phyloP scores from a whole-genome alignment of 2,329 filamentous ascomycete species.

The Claviceps sp. region DNA sequence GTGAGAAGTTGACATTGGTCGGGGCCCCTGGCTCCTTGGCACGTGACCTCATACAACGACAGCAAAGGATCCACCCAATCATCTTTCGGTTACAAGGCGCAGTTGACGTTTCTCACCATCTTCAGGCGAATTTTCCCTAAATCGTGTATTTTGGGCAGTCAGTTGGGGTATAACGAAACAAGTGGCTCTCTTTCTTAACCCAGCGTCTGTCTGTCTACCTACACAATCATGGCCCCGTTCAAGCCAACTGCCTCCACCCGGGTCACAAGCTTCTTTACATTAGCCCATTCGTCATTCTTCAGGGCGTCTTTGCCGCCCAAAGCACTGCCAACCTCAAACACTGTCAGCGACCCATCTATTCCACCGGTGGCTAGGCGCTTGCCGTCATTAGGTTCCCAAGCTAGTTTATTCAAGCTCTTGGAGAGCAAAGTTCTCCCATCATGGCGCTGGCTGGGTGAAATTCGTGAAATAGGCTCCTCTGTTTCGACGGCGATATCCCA shows the following conservation, averaged over 20 bases:
- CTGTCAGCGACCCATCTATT: slow-evolving; percentile 76
- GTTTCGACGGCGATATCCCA: slow-evolving; percentile 92
- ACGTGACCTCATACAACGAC: too few relatives aligned
- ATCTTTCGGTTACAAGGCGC: too few relatives aligned
- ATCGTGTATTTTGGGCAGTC: too few relatives aligned
- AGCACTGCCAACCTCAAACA: slow-evolving; percentile 81
- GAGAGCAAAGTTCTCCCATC: slow-evolving; percentile 57
- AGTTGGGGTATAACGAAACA: too few relatives aligned
- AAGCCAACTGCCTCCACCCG: slow-evolving; percentile 52
- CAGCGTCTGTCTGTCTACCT: neutral
- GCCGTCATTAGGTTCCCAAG: slow-evolving; percentile 86
- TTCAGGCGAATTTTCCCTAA: too few relatives aligned
- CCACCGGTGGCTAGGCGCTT: slow-evolving; percentile 80
- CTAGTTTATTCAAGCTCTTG: slow-evolving; percentile 83
- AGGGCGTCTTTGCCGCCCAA: slow-evolving; percentile 74
- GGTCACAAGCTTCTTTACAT: slow-evolving; percentile 77
- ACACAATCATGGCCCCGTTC: slow-evolving; percentile 27
- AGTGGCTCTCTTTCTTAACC: too few relatives aligned
- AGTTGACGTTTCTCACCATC: too few relatives aligned
- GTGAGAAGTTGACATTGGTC: too few relatives aligned
- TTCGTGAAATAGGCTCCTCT: slow-evolving; percentile 77
- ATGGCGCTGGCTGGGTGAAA: slow-evolving; percentile 55
- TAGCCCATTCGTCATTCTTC: slow-evolving; percentile 82
- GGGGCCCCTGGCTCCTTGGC: too few relatives aligned
- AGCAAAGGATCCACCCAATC: too few relatives aligned